Evolutionary conservation across 2,329 filamentous ascomycete species (phyloP), one percentile per base, ranked within the genome.

Genomic region (Phyllachora maydis): DNA sequence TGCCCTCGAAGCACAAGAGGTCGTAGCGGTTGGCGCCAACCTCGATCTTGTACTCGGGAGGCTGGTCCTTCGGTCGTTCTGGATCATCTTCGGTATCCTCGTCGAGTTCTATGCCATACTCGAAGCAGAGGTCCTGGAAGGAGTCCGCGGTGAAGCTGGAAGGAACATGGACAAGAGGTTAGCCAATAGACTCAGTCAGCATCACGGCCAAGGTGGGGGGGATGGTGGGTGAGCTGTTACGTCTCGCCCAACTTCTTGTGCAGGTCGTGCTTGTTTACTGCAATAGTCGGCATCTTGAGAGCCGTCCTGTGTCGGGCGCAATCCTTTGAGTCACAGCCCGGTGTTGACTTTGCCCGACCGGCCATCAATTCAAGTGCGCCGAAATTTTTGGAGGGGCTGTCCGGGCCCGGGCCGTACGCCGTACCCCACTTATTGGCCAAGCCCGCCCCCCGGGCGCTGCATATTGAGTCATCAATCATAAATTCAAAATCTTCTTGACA

Each of bases 51-150:
- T 95, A 66, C 52, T 95, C 79, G 27, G 88, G 74, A 24, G 79
- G 68, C 52, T 91, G 79, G 50, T 90, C 76, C 36, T 73, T 67
- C 45, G 77, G 76, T 22, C 78, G 61, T 34, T 79, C 69, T 18
- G 41, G 40, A 28, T 66, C 60, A 39, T 78, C 61, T 36, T 79
- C 74, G 23, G 78, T 88, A 49, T 98, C 88, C 56, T 95, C 85
- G 54, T 98, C 88, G 37, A 98, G 66, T 52, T 98, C 88, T 45
- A 98, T 90, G 29, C 83, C 83, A 45, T 92, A 98, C 42, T 98
- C 85, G 63, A 98, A 98, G 52, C 88, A 95, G 37, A 98, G 62
- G 43, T 91, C 77, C 50, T 98, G 88, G 44, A 98, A 98, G 43
- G 91, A 79, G 40, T 91, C 69, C 33, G 79, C 88, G 26, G 85